Evolutionary conservation across 148 eudicot species (phyloP).

Genomic region (Camellia lanceoleosa): DNA sequence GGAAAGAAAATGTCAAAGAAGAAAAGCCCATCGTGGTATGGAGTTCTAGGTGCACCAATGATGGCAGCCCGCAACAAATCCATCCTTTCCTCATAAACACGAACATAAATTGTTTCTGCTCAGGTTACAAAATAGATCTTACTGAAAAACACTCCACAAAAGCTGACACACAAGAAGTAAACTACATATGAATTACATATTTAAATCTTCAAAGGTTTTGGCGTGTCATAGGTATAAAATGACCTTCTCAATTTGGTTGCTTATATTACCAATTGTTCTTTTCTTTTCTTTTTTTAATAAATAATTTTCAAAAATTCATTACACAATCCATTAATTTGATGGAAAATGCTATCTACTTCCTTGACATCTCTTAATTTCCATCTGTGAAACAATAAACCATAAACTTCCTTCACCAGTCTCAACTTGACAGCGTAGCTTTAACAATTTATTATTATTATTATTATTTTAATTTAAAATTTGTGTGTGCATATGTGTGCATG

Average conservation of each 20-base stretch:
- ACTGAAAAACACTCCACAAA: not conserved
- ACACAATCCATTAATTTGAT: not conserved
- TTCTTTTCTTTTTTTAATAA: not conserved
- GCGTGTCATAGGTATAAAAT: not conserved
- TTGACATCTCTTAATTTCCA: not conserved
- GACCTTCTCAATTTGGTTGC: not conserved
- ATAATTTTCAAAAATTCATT: not conserved
- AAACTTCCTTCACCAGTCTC: not conserved
- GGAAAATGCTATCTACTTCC: not conserved
- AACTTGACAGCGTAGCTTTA: not conserved
- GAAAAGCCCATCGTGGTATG: conserved; percentile 90
- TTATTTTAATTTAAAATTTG: too few relatives aligned
- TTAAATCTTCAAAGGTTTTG: not conserved
- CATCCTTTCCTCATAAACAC: conserved; percentile 90
- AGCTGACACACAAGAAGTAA: not conserved
- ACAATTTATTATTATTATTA: not conserved
- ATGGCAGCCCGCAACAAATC: conserved; percentile 82
- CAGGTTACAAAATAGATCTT: conserved; percentile 7
- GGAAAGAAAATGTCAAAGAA: conserved; percentile 88
- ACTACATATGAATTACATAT: not conserved
- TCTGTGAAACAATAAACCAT: not conserved
- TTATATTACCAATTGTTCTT: not conserved
- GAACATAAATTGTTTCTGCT: conserved; percentile 78
- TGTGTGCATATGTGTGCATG: too few relatives aligned
- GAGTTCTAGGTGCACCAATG: conserved; percentile 87